Base-by-base conservation (phyloP, 2,329 filamentous ascomycete genomes). In the Talaromyces sp. region DNA sequence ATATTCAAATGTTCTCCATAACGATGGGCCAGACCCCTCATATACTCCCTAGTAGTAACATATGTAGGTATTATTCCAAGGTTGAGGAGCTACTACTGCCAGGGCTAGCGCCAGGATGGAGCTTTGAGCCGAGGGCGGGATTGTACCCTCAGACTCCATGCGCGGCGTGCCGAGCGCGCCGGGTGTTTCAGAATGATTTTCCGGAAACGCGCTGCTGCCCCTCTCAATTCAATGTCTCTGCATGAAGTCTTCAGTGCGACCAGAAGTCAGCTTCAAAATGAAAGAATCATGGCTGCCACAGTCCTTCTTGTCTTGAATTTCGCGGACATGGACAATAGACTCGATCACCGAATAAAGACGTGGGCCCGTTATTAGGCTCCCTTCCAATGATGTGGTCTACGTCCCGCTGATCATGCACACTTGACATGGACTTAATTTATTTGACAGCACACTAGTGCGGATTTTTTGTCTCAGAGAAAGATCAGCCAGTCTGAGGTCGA, bases 141-240 rank as follows among this genome's bases (percentile, higher is more conserved):
- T 47, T 27, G 30, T 29, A 30, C 46, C 30, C 35, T 41, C 29
- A n/a, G 46, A 41, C 36, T 27, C 51, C 42, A 47, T 49, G 48
- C 49, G 20, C 46, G 40, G 59, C 27, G 50, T 51, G 51, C 55
- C 57, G 53, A 56, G 54, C 27, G 47, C 46, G n/a, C 37, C 55
- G 46, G 44, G 32, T 47, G 61, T 63, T 61, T 63, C 61, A 61
- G 45, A 59, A 47, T 47, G 41, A 54, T 50, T 54, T 35, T 52
- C 48, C 51, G 45, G 20, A 39, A 52, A 51, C 48, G 51, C 57
- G 55, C 58, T 44, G 51, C 35, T 33, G 24, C 46, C 35, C 27
- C 46, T 36, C 20, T 14, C 17, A 8, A 30, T 27, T 42, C 4
- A 30, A 43, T 20, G 40, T 10, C 42, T 32, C 33, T 24, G 13